phyloP scores from a whole-genome alignment of 2,329 filamentous ascomycete genomes.

The Colletotrichum shisoi region DNA sequence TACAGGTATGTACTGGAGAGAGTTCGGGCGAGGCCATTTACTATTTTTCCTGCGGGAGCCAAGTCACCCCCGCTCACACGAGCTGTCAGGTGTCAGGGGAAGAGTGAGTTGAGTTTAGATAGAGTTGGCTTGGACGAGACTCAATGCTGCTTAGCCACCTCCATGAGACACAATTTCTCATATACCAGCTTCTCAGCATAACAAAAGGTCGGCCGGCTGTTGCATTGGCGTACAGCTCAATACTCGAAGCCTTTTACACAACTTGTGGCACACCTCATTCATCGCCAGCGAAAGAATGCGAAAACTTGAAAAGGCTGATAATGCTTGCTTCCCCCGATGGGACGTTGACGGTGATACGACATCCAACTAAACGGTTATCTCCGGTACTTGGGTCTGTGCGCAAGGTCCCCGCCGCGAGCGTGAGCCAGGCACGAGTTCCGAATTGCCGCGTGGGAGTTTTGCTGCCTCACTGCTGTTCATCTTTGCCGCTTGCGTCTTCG shows the following conservation, averaged over 20 bases:
- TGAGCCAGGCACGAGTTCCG: slow-evolving; percentile 4
- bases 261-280: neutral
- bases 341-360: neutral
- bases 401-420: neutral
- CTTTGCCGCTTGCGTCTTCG: neutral
- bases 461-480: neutral
- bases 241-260: neutral
- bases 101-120: neutral
- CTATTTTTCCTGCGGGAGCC: neutral
- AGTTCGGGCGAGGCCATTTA: neutral
- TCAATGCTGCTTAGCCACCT: neutral
- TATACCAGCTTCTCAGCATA: neutral
- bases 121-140: slow-evolving; percentile 7
- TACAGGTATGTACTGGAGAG: too few species aligned
- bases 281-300: neutral
- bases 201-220: neutral
- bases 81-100: slow-evolving; percentile 9
- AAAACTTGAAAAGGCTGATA: neutral
- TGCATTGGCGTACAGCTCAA: neutral
- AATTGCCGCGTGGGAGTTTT: slow-evolving; percentile 2
- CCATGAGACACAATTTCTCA: neutral
- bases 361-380: neutral
- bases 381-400: neutral
- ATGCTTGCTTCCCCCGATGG: neutral
- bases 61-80: neutral